A percentile compares a stretch with the other conserved stretches of the same genome.
These are phyloP conservation scores for Trichoderma simmonsii DNA, from an alignment of 2,329 filamentous ascomycete species.

Conservation along the genomic window DNA sequence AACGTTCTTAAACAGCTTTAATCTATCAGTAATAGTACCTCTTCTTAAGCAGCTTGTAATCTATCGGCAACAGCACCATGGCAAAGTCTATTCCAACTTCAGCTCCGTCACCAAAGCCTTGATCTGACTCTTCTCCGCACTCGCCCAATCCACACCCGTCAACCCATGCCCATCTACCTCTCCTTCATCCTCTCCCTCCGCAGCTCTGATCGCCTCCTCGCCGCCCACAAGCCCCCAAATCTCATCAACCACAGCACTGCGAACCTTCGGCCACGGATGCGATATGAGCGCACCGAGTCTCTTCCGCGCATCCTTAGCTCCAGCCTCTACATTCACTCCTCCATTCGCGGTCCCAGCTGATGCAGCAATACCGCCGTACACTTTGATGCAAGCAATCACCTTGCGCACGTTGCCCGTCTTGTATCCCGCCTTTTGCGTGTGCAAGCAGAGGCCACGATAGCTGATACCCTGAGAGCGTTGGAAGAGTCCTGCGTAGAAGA, in stretches of 20 bases:
- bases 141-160: conserved; percentile 56
- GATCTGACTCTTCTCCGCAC: conserved; percentile 47
- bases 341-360: conserved; percentile 38
- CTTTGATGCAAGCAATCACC: conserved; percentile 72
- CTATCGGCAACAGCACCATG: not conserved
- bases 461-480: conserved; percentile 39
- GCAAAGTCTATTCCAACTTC: conserved; percentile 32
- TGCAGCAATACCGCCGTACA: conserved; percentile 69
- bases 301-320: conserved; percentile 54
- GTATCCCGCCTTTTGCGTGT: conserved; percentile 75
- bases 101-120: conserved; percentile 43
- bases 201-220: conserved; percentile 20
- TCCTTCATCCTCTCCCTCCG: conserved; percentile 6
- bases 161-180: conserved; percentile 36
- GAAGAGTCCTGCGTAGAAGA: conserved; percentile 63
- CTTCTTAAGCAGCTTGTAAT: no score
- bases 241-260: conserved; percentile 58
- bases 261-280: conserved; percentile 79
- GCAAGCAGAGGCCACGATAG: conserved; percentile 60
- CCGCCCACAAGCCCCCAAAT: conserved; percentile 48
- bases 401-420: conserved; percentile 80
- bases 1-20: no score
- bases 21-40: no score
- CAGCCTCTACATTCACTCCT: conserved; percentile 23
- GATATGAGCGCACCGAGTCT: conserved; percentile 70